Conservation (phyloP, 306 rosid genomes). For the Hippophae gyantsensis region DNA sequence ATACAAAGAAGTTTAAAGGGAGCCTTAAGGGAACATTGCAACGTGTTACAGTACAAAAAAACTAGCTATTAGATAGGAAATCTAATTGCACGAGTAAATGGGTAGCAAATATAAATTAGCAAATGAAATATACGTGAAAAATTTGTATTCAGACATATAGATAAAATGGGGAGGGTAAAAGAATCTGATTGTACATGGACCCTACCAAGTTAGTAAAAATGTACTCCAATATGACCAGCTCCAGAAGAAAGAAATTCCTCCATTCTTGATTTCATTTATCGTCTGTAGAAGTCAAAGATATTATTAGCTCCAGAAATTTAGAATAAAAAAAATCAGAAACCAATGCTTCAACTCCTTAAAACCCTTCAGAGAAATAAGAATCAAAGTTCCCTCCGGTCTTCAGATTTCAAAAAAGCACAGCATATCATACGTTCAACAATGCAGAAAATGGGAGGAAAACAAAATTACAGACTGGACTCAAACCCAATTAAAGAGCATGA, state of each 20-base stretch:
- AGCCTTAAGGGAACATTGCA: not conserved
- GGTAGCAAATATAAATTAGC: not conserved
- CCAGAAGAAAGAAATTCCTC: conserved; percentile 95
- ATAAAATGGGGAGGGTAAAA: conserved; percentile 5
- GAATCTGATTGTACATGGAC: conserved; percentile 7
- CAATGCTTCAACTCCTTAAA: no score
- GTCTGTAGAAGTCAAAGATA: conserved; percentile 37
- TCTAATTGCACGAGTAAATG: no score
- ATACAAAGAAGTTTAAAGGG: not conserved
- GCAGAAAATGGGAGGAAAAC: no score
- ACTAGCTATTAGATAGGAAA: no score
- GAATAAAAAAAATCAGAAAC: not conserved
- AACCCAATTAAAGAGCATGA: no score
- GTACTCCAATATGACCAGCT: conserved; percentile 98
- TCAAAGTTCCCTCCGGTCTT: no score
- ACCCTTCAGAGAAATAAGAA: no score
- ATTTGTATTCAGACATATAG: conserved; percentile 1
- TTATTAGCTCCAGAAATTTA: conserved; percentile 10
- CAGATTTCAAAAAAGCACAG: no score
- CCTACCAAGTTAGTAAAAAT: conserved; percentile 81
- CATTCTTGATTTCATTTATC: conserved; percentile 43
- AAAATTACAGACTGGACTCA: no score
- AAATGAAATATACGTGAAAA: conserved; percentile 1
- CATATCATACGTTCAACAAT: no score
- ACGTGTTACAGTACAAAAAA: no score